Evolutionary conservation across 2,329 filamentous ascomycete species (phyloP).

Genomic region (Penicillium sp.): DNA sequence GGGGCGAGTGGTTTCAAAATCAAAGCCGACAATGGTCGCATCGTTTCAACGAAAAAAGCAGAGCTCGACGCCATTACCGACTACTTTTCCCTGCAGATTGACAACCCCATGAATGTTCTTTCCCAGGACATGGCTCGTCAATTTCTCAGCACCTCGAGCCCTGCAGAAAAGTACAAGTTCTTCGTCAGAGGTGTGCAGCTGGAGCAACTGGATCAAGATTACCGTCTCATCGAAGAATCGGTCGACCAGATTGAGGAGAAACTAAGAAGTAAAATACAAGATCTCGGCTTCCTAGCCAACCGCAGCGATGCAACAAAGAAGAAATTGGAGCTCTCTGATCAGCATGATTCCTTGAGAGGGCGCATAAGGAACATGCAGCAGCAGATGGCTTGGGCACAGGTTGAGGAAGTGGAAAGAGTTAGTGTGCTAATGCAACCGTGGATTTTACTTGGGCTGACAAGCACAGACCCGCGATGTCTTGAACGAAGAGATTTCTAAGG

Average conservation of each 20-base stretch:
- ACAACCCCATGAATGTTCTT: constrained; percentile 93
- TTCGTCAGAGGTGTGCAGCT: constrained; percentile 94
- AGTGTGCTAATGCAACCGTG: constrained; percentile 3
- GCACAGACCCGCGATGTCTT: constrained; percentile 37
- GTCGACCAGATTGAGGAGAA: constrained; percentile 70
- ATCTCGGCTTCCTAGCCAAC: constrained; percentile 60
- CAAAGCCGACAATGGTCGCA: constrained; percentile 67
- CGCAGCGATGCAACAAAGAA: constrained; percentile 61
- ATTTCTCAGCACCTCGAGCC: constrained; percentile 81
- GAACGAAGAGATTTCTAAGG: constrained; percentile 32
- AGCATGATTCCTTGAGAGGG: constrained; percentile 63
- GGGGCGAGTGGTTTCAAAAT: constrained; percentile 83
- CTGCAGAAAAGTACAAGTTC: constrained; percentile 89
- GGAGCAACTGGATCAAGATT: constrained; percentile 88
- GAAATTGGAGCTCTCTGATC: constrained; percentile 64
- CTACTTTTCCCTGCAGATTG: constrained; percentile 88
- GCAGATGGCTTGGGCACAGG: constrained; percentile 84
- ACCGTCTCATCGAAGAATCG: constrained; percentile 75
- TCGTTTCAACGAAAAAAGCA: constrained; percentile 76
- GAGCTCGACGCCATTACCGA: constrained; percentile 93
- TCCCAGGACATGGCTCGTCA: constrained; percentile 94
- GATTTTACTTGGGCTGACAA: constrained; percentile 10
- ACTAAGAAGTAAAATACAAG: constrained; percentile 59
- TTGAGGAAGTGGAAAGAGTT: constrained; percentile 69
- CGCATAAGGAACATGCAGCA: constrained; percentile 59